Evolutionary conservation across 2,329 filamentous ascomycete species (phyloP).

Genomic region (Ascochyta pisi): DNA sequence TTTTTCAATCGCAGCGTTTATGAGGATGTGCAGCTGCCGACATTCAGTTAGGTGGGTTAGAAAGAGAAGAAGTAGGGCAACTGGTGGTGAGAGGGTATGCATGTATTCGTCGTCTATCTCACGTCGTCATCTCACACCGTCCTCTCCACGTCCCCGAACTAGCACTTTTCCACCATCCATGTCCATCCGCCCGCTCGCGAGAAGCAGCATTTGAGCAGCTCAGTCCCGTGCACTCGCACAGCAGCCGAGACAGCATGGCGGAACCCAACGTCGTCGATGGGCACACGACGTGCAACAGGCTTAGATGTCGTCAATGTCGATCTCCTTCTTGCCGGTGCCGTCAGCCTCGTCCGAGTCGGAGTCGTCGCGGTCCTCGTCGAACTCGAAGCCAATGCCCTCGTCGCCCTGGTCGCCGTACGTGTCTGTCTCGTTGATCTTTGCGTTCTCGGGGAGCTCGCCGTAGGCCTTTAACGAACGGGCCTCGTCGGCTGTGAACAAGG

Average conservation of each 20-base stretch:
- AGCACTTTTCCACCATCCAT: constrained; percentile 27
- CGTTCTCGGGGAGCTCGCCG: constrained; percentile 93
- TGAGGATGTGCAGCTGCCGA: constrained; percentile 39
- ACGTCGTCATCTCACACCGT: background rate
- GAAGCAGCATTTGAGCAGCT: constrained; percentile 51
- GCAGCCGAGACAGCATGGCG: constrained; percentile 48
- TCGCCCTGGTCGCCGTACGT: constrained; percentile 90
- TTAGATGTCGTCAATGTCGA: constrained; percentile 94
- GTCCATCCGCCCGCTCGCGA: constrained; percentile 48
- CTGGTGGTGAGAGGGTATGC: constrained; percentile 6
- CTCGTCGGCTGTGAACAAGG: constrained; percentile 80
- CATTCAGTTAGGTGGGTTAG: constrained; percentile 15
- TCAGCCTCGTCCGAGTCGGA: constrained; percentile 60
- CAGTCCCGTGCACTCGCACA: constrained; percentile 23
- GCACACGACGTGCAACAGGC: background rate
- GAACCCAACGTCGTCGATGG: constrained; percentile 24
- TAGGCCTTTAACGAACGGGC: constrained; percentile 95
- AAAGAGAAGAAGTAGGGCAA: background rate
- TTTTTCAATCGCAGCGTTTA: constrained; percentile 77
- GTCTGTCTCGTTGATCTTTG: constrained; percentile 99
- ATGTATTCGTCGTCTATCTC: constrained; percentile 10
- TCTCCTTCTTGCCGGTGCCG: constrained; percentile 75
- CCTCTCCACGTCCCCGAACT: background rate
- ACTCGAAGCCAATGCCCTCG: constrained; percentile 95
- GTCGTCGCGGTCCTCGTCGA: constrained; percentile 84